Percentiles rank a stretch among this genome's conserved stretches.
Evolutionary conservation across 495 filamentous ascomycete species (phyloP).

Genomic region (Astrothelium subdiscretum): DNA sequence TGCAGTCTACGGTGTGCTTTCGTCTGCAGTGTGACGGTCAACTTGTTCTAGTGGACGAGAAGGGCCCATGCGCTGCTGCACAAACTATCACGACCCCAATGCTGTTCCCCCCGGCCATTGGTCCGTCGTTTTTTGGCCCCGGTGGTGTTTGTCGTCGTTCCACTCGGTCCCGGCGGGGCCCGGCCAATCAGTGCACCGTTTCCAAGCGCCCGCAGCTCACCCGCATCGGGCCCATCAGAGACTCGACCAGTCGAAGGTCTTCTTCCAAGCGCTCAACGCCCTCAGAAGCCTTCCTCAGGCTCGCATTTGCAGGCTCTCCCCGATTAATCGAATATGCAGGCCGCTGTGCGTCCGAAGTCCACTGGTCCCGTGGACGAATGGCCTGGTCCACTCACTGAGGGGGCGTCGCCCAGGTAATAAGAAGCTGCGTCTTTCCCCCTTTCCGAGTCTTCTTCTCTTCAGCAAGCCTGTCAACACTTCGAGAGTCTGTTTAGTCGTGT

Average conservation of each 20-base stretch:
- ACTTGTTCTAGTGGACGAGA: background rate
- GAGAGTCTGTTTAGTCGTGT: slow-evolving; percentile 26
- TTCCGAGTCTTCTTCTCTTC: slow-evolving; percentile 17
- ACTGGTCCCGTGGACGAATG: background rate
- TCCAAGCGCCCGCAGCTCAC: background rate
- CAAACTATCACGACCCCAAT: background rate
- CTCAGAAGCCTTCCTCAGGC: background rate
- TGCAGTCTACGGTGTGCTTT: background rate
- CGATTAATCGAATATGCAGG: background rate
- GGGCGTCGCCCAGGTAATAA: slow-evolving; percentile 2
- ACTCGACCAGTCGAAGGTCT: background rate
- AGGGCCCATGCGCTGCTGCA: background rate
- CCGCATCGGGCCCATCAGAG: background rate
- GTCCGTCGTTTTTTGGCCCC: background rate
- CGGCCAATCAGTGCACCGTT: background rate
- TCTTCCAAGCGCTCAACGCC: slow-evolving; percentile 1
- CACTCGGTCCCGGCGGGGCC: background rate
- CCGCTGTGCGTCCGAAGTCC: background rate
- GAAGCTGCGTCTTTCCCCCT: slow-evolving; percentile 6
- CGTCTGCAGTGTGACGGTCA: background rate
- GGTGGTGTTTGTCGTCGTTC: background rate
- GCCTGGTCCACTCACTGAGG: background rate
- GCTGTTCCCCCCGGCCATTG: background rate
- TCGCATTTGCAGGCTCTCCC: background rate
- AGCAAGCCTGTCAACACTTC: slow-evolving; percentile 31